These are phyloP conservation scores for Cladophialophora bantiana DNA, from an alignment of 2,329 filamentous ascomycete species.

Conservation along the genomic window DNA sequence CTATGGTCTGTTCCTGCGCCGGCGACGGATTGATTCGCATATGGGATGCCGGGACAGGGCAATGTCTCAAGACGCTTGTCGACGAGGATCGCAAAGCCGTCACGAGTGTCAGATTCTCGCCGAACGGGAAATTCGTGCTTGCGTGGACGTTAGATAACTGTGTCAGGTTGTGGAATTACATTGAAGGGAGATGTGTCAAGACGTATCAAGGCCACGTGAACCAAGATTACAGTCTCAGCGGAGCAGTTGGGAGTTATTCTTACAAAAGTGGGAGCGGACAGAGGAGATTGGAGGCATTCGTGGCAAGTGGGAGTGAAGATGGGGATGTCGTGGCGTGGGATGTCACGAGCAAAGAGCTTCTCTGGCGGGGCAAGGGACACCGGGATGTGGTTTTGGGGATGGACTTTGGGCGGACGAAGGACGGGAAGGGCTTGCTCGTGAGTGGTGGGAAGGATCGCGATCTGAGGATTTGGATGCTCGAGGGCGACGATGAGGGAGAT, in stretches of 20 bases:
- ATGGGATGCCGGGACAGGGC: slow-evolving; percentile 94
- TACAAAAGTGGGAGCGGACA: slow-evolving; percentile 37
- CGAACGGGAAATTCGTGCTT: slow-evolving; percentile 91
- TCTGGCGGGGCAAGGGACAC: slow-evolving; percentile 69
- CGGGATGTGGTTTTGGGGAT: slow-evolving; percentile 67
- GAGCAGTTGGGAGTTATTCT: slow-evolving; percentile 76
- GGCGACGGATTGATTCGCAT: slow-evolving; percentile 91
- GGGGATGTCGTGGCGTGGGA: slow-evolving; percentile 89
- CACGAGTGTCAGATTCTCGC: slow-evolving; percentile 86
- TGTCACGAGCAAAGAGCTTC: slow-evolving; percentile 79
- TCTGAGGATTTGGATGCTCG: slow-evolving; percentile 36
- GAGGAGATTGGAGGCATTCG: slow-evolving; percentile 61
- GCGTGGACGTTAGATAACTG: slow-evolving; percentile 91
- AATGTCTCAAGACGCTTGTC: slow-evolving; percentile 91
- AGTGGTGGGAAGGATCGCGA: slow-evolving; percentile 40
- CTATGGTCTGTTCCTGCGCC: slow-evolving; percentile 87
- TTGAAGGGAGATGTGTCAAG: slow-evolving; percentile 88
- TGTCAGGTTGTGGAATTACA: slow-evolving; percentile 93
- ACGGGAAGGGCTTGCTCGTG: slow-evolving; percentile 42
- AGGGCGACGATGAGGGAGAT: slow-evolving; percentile 27
- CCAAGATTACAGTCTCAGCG: slow-evolving; percentile 80
- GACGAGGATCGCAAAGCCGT: slow-evolving; percentile 96
- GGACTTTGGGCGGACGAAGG: slow-evolving; percentile 57
- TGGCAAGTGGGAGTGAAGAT: slow-evolving; percentile 86
- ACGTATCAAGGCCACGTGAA: slow-evolving; percentile 96